These are phyloP conservation scores for Physcomitrium patens DNA, from an alignment of 225 moss, liverwort and hornwort species.

Conservation along the genomic window DNA sequence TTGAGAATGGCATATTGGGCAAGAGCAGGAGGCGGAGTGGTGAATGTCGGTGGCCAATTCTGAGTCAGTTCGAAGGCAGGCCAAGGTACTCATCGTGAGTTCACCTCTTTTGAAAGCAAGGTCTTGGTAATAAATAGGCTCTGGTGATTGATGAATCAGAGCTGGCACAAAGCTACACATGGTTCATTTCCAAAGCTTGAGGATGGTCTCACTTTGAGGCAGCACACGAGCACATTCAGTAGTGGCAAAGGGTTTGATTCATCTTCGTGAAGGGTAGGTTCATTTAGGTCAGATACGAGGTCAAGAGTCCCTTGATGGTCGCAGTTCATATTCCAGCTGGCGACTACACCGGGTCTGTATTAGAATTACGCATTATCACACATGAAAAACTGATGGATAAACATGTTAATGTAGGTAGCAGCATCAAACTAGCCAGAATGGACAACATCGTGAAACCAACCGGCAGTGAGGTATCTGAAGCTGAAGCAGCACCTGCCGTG, in stretches of 20 bases:
- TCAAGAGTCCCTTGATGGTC: conserved; percentile 34
- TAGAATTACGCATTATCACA: not conserved
- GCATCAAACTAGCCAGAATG: conserved; percentile 35
- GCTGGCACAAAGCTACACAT: conserved; percentile 13
- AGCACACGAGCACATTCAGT: conserved; percentile 16
- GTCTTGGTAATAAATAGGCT: not conserved
- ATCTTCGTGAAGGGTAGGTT: not conserved
- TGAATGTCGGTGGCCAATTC: conserved; percentile 15
- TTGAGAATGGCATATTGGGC: conserved; percentile 30
- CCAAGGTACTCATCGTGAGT: conserved; percentile 35
- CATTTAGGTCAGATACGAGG: conserved; percentile 20
- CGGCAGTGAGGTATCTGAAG: conserved; percentile 28
- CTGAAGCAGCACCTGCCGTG: conserved; percentile 14
- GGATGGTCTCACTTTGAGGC: conserved; percentile 6
- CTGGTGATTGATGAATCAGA: conserved; percentile 6
- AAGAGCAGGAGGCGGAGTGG: conserved; percentile 28
- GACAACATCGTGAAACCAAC: conserved; percentile 34
- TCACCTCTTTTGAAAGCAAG: not conserved
- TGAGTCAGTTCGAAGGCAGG: conserved; percentile 32
- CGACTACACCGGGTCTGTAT: not conserved
- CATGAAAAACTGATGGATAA: not conserved
- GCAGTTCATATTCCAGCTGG: conserved; percentile 39
- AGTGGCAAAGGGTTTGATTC: not conserved
- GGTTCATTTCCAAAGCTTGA: not conserved
- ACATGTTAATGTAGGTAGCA: conserved; percentile 37